These are phyloP conservation scores for Lactarius vividus DNA, from an alignment of 768 basidiomycete genomes.

Conservation along the genomic window DNA sequence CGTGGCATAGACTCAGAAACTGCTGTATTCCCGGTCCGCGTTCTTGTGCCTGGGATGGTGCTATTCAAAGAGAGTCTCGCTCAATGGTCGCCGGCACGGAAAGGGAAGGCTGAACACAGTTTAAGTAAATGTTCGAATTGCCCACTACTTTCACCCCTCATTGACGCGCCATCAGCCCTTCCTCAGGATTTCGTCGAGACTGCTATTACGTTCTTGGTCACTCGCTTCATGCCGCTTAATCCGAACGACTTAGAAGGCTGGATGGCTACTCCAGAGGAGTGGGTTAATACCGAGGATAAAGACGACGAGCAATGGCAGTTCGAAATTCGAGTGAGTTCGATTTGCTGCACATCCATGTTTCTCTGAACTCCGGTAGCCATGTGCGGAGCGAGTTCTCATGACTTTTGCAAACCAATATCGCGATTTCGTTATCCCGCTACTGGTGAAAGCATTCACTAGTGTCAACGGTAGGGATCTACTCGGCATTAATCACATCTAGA, in stretches of 20 bases:
- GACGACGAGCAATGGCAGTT: constrained; percentile 93
- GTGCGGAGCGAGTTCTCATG: constrained; percentile 89
- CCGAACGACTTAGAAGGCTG: constrained; percentile 78
- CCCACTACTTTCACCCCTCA: constrained; percentile 14
- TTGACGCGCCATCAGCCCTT: constrained; percentile 44
- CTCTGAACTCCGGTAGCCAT: constrained; percentile 54
- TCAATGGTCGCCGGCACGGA: constrained; percentile 68
- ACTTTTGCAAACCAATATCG: constrained; percentile 69
- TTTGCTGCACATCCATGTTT: constrained; percentile 30
- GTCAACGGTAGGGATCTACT: constrained; percentile 51
- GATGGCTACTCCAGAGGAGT: constrained; percentile 90
- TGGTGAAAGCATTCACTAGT: constrained; percentile 57
- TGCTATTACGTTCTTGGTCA: constrained; percentile 73
- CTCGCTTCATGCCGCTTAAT: constrained; percentile 81
- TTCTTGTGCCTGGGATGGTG: constrained; percentile 82
- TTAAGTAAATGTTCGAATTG: constrained; percentile 44
- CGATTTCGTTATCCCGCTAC: constrained; percentile 63
- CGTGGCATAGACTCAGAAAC: constrained; percentile 50
- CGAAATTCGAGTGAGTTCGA: constrained; percentile 68
- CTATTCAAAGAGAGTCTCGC: constrained; percentile 80
- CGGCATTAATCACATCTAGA: constrained; percentile 1
- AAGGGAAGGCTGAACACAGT: constrained; percentile 57
- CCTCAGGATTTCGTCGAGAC: constrained; percentile 69
- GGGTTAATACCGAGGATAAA: constrained; percentile 86
- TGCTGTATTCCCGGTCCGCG: constrained; percentile 72